Evolutionary conservation across 2,329 filamentous ascomycete genomes (phyloP).

Genomic region (Thelonectria discophora): DNA sequence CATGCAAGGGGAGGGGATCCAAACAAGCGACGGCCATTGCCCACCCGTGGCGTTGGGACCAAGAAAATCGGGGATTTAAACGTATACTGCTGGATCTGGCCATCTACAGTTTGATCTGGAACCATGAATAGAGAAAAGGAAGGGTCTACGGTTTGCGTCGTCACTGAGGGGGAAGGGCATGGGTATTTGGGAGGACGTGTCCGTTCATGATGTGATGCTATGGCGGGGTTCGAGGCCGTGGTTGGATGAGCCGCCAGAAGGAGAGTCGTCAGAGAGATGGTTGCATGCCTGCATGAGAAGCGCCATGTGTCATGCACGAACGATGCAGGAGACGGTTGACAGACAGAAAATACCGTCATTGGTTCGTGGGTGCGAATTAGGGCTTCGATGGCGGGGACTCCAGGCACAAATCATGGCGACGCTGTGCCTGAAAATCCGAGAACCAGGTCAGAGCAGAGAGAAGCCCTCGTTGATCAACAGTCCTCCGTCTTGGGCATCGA

Average conservation of each 20-base stretch:
- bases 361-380: neutral
- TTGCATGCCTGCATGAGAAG: slow-evolving; percentile 21
- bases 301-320: slow-evolving; percentile 23
- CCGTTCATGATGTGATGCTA: slow-evolving; percentile 16
- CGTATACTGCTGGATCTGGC: slow-evolving; percentile 8
- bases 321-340: slow-evolving; percentile 15
- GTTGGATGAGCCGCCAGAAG: slow-evolving; percentile 10
- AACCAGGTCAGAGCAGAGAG: neutral
- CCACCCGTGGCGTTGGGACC: slow-evolving; percentile 7
- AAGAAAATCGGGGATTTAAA: neutral
- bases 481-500: neutral
- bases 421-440: neutral
- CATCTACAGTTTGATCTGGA: slow-evolving; percentile 8
- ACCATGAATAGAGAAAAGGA: too few relatives aligned
- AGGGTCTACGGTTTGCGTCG: neutral
- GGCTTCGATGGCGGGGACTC: neutral
- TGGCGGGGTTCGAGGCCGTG: neutral
- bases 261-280: slow-evolving; percentile 3
- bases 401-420: neutral
- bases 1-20: slow-evolving; percentile 13
- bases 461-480: neutral
- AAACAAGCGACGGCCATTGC: neutral
- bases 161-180: slow-evolving; percentile 4
- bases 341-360: neutral
- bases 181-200: slow-evolving; percentile 1